These are phyloP conservation scores for Rhodotorula paludigena DNA, from an alignment of 768 basidiomycete species.

Conservation along the genomic window DNA sequence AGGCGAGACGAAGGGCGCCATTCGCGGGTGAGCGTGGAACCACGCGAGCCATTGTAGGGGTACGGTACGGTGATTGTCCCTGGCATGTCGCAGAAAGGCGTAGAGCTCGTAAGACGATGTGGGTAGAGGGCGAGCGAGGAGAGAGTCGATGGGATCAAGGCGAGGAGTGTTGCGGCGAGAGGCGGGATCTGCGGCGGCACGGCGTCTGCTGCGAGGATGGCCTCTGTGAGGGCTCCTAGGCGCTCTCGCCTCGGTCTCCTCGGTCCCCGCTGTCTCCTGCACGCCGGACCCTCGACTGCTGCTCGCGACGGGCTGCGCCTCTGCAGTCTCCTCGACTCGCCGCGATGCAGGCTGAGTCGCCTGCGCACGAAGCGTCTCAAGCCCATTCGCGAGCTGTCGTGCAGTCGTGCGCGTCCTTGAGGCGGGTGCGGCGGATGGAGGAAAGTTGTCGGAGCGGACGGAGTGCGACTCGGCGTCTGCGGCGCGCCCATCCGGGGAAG, in stretches of 20 bases:
- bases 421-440: no score
- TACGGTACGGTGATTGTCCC: not conserved
- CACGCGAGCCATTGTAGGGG: constrained; percentile 1
- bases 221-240: no score
- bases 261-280: not conserved
- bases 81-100: not conserved
- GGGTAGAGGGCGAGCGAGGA: constrained; percentile 4
- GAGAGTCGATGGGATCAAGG: not conserved
- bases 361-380: no score
- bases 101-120: constrained; percentile 1
- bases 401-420: no score
- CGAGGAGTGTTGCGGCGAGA: not conserved
- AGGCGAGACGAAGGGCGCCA: not conserved
- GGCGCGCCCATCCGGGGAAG: no score
- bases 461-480: not conserved
- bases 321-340: not conserved
- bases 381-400: no score
- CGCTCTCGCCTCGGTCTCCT: no score
- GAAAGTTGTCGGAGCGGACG: constrained; percentile 8
- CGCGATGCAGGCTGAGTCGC: not conserved
- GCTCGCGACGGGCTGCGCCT: not conserved
- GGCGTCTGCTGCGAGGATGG: not conserved
- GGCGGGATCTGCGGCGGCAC: not conserved
- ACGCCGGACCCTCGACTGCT: not conserved
- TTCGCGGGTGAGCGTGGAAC: constrained; percentile 12